Conservation (phyloP, 208 protist species). For the Acanthamoeba royreba region DNA sequence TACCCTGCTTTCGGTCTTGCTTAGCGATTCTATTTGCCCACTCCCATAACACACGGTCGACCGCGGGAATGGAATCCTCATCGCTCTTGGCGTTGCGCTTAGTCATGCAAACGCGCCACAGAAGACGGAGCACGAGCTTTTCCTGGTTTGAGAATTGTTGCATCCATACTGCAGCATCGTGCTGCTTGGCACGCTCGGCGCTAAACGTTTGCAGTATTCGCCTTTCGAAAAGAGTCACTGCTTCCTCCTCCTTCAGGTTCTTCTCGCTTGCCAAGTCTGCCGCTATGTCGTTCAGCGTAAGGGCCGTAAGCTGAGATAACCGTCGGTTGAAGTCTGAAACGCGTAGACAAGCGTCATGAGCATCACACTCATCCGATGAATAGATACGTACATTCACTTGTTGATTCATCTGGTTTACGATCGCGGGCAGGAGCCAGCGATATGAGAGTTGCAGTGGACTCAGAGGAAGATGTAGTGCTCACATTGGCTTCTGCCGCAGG, state of each 20-base stretch:
- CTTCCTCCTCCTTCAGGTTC: neutral
- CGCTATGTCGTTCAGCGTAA: neutral
- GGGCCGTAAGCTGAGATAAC: neutral
- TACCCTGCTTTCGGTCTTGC: neutral
- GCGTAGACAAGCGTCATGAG: neutral
- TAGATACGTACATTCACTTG: neutral
- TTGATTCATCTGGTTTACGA: neutral
- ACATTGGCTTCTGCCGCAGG: neutral
- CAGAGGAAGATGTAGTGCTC: neutral
- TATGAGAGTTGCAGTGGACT: neutral
- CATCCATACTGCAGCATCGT: neutral
- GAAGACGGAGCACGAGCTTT: neutral
- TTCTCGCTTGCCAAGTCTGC: neutral
- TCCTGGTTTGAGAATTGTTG: neutral
- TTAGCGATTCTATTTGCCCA: neutral
- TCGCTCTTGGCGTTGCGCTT: neutral
- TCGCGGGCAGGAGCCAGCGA: neutral
- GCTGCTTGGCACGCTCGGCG: neutral
- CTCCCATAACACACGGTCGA: neutral
- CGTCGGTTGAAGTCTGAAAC: neutral
- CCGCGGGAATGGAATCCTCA: too few relatives aligned
- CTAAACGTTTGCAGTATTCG: neutral
- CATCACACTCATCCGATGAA: neutral
- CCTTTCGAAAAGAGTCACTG: neutral
- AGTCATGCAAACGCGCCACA: neutral